Evolutionary conservation across 768 basidiomycete species (phyloP).

Genomic region (Rhizopogon roseolus): DNA sequence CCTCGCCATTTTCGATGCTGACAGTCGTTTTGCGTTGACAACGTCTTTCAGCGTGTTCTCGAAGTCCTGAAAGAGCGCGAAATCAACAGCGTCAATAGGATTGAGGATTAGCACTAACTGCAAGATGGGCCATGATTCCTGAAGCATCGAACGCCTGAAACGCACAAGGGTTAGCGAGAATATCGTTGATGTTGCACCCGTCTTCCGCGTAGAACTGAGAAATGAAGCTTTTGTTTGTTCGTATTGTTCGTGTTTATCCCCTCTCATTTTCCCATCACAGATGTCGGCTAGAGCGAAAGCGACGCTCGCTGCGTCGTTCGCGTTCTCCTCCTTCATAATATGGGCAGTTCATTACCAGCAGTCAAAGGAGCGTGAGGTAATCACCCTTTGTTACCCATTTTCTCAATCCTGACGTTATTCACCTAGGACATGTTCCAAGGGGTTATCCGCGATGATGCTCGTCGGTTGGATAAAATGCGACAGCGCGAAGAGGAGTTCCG

Average conservation of each 20-base stretch:
- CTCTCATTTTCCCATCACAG: not conserved
- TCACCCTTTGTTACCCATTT: conserved; percentile 7
- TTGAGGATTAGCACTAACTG: conserved; percentile 25
- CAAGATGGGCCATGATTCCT: conserved; percentile 34
- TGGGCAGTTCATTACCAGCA: conserved; percentile 92
- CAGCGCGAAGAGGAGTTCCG: conserved; percentile 60
- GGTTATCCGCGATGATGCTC: conserved; percentile 84
- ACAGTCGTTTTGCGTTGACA: conserved; percentile 78
- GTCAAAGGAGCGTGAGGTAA: conserved; percentile 73
- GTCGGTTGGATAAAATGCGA: conserved; percentile 64
- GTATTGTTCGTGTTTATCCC: conserved; percentile 24
- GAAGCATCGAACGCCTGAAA: conserved; percentile 14
- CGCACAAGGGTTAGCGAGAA: conserved; percentile 3
- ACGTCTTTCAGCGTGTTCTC: conserved; percentile 78
- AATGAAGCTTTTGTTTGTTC: conserved; percentile 31
- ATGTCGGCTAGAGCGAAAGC: conserved; percentile 72
- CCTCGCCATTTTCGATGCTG: conserved; percentile 77
- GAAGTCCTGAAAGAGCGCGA: conserved; percentile 54
- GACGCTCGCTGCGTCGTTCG: conserved; percentile 64
- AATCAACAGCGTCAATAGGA: conserved; percentile 4
- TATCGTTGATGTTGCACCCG: not conserved
- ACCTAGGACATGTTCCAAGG: conserved; percentile 86
- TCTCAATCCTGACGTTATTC: not conserved
- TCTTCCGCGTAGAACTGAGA: conserved; percentile 2
- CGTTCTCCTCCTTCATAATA: conserved; percentile 64